A percentile compares a stretch with the other conserved stretches of the same genome.
These are phyloP conservation scores for Hortaea sp. DNA, from an alignment of 2,329 filamentous ascomycete genomes.

Conservation along the genomic window DNA sequence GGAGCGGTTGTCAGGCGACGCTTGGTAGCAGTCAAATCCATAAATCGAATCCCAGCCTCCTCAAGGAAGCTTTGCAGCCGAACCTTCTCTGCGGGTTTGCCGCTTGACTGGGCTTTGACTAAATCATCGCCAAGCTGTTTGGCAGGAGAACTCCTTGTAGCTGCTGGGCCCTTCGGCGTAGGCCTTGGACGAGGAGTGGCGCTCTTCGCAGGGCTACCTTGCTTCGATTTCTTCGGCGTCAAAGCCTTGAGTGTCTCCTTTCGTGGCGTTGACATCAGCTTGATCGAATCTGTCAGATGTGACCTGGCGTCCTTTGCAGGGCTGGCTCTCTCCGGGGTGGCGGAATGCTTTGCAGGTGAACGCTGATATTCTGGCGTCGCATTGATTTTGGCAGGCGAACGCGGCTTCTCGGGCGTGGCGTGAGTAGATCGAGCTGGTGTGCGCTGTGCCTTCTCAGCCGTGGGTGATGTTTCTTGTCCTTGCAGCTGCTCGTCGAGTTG, in stretches of 20 bases:
- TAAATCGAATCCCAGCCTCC: constrained; percentile 93
- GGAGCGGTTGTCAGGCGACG: constrained; percentile 69
- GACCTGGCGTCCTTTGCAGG: constrained; percentile 10
- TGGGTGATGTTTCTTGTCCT: constrained; percentile 15
- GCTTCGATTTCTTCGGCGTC: constrained; percentile 34
- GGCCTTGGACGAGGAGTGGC: constrained; percentile 25
- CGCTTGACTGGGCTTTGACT: constrained; percentile 7
- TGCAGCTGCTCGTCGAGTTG: constrained; percentile 12
- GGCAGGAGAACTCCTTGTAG: constrained; percentile 13
- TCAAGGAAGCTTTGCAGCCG: constrained; percentile 88
- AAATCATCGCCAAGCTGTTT: constrained; percentile 20
- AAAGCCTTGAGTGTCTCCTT: constrained; percentile 31
- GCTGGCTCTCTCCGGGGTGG: constrained; percentile 10
- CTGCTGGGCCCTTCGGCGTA: constrained; percentile 20
- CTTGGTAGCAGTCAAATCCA: constrained; percentile 96
- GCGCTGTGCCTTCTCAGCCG: constrained; percentile 17
- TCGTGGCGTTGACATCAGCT: constrained; percentile 37
- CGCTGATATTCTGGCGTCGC: neutral
- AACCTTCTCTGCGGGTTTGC: constrained; percentile 19
- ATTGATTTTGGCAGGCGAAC: neutral
- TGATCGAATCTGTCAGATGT: constrained; percentile 34
- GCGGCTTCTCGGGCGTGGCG: constrained; percentile 5
- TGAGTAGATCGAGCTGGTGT: constrained; percentile 3
- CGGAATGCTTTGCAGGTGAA: constrained; percentile 1
- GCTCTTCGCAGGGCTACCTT: constrained; percentile 31